Conservation (phyloP, 306 rosid genomes). For the Vigna nakashimae region DNA sequence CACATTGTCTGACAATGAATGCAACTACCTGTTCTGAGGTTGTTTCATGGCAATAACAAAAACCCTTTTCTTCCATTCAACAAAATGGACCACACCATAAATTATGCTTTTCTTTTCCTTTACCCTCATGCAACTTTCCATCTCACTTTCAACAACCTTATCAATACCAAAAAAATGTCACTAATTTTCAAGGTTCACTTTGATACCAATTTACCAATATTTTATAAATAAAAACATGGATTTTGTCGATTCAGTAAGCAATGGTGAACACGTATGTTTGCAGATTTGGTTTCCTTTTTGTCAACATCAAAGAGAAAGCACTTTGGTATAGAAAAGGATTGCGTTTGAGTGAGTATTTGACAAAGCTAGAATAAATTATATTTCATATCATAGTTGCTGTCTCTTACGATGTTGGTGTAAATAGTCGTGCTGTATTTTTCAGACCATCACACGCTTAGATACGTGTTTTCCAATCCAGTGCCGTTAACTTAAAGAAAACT, state of each 20-base stretch:
- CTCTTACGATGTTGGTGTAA: slow-evolving; percentile 27
- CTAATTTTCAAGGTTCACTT: neutral
- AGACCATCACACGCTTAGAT: neutral
- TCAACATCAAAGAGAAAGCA: slow-evolving; percentile 1
- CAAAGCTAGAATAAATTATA: neutral
- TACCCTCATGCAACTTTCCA: neutral
- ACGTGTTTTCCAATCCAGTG: neutral
- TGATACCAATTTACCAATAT: neutral
- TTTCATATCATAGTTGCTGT: neutral
- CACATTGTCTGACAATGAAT: slow-evolving; percentile 2
- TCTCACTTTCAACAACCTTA: neutral
- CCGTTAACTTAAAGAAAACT: slow-evolving; percentile 41
- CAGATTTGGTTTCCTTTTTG: slow-evolving; percentile 7
- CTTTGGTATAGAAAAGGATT: neutral
- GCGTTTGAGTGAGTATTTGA: slow-evolving; percentile 24
- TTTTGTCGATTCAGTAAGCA: neutral
- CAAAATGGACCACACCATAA: neutral
- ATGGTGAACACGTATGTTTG: neutral
- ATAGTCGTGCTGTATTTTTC: slow-evolving; percentile 43
- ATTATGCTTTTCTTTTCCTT: neutral
- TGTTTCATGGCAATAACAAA: neutral
- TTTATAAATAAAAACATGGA: too few relatives aligned
- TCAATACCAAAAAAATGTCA: neutral
- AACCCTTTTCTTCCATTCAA: neutral
- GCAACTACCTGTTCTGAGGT: neutral